Conservation (phyloP, 306 rosid genomes). For the Citrullus mucosospermus region DNA sequence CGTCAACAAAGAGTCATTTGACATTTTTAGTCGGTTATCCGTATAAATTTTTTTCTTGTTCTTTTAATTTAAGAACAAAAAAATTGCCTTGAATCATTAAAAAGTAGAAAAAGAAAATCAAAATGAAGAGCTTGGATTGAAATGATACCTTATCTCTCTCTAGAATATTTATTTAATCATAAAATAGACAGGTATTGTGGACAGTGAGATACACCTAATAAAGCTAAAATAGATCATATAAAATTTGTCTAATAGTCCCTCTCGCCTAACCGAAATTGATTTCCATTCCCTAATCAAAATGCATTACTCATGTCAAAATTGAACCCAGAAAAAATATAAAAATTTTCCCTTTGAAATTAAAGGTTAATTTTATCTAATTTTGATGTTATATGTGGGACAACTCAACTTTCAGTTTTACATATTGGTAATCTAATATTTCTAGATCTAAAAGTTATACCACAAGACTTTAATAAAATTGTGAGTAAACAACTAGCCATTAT, state of each 20-base stretch:
- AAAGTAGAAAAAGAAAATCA: not conserved
- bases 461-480: not conserved
- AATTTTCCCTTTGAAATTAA: not conserved
- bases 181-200: constrained; percentile 1
- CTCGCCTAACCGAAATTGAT: not conserved
- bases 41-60: too few species aligned
- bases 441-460: not conserved
- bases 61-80: too few species aligned
- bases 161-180: not conserved
- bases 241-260: not conserved
- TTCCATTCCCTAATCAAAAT: not conserved
- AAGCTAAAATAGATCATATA: not conserved
- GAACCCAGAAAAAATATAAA: not conserved
- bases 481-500: not conserved
- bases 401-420: not conserved
- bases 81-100: not conserved
- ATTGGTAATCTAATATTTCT: not conserved
- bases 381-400: too few species aligned
- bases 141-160: not conserved
- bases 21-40: too few species aligned
- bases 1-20: too few species aligned
- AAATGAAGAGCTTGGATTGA: not conserved
- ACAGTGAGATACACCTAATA: constrained; percentile 7
- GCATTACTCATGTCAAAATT: not conserved
- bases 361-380: not conserved